phyloP scores from a whole-genome alignment of 139 green algal genomes.

The Picochlorum costavermella region DNA sequence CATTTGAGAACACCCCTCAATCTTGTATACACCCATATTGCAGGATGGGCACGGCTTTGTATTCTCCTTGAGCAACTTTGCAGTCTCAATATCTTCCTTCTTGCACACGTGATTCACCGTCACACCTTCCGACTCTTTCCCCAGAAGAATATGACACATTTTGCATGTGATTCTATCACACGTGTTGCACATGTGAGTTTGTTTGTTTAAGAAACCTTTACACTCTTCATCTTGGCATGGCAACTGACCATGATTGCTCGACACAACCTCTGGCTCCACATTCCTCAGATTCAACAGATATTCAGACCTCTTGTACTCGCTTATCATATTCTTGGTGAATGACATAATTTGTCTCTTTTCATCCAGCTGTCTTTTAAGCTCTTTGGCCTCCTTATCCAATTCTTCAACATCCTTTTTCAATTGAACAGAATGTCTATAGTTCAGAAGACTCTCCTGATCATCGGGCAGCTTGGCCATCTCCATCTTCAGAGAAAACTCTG shows the following conservation, averaged over 20 bases:
- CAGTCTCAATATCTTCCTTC: neutral
- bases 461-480: neutral
- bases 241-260: neutral
- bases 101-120: neutral
- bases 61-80: neutral
- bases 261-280: neutral
- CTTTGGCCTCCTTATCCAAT: neutral
- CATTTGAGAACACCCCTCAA: neutral
- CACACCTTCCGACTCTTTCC: neutral
- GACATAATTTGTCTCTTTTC: neutral
- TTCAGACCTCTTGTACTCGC: neutral
- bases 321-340: neutral
- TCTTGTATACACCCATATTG: neutral
- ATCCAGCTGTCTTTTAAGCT: neutral
- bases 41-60: neutral
- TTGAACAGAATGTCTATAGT: neutral
- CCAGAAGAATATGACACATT: neutral
- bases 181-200: neutral
- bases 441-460: neutral
- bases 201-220: neutral
- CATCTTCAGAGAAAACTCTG: neutral
- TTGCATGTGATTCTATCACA: neutral
- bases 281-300: neutral
- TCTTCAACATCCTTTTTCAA: neutral
- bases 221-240: neutral